Conservation (phyloP, 2,329 filamentous ascomycete genomes). For the Cladosporium cucumerinum region DNA sequence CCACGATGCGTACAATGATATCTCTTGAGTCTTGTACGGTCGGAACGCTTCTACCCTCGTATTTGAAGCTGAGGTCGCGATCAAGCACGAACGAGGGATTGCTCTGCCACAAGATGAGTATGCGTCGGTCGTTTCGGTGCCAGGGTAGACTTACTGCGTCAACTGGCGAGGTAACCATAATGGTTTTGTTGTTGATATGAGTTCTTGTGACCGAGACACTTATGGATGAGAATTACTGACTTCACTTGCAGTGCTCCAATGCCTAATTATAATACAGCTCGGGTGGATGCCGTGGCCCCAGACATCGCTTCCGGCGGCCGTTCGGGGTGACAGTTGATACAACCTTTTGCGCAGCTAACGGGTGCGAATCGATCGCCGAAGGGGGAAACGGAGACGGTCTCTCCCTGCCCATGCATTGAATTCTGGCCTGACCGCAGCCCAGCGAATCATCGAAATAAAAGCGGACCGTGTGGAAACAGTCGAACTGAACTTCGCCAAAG, state of each 20-base stretch:
- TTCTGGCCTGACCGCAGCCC: no score
- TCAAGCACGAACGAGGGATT: conserved; percentile 16
- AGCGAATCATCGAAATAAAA: background rate
- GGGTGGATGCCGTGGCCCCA: background rate
- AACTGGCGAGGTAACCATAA: background rate
- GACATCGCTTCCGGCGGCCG: background rate
- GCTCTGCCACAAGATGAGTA: background rate
- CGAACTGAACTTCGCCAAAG: background rate
- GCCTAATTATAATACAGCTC: background rate
- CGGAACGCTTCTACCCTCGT: conserved; percentile 11
- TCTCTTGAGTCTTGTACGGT: conserved; percentile 5
- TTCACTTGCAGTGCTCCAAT: background rate
- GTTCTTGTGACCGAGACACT: background rate
- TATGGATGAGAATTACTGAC: background rate
- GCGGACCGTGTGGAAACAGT: background rate
- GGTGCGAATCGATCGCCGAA: background rate
- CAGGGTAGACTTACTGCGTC: background rate
- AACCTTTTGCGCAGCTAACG: background rate
- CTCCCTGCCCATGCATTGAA: background rate
- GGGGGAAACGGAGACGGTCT: background rate
- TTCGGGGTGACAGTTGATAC: background rate
- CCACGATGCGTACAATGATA: conserved; percentile 15
- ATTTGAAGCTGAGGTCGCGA: conserved; percentile 1
- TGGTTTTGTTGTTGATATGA: background rate
- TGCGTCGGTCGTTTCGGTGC: background rate